Percentiles rank a stretch among this genome's conserved stretches.
phyloP scores from a whole-genome alignment of 257 asterid species.

The Linaria vulgaris region DNA sequence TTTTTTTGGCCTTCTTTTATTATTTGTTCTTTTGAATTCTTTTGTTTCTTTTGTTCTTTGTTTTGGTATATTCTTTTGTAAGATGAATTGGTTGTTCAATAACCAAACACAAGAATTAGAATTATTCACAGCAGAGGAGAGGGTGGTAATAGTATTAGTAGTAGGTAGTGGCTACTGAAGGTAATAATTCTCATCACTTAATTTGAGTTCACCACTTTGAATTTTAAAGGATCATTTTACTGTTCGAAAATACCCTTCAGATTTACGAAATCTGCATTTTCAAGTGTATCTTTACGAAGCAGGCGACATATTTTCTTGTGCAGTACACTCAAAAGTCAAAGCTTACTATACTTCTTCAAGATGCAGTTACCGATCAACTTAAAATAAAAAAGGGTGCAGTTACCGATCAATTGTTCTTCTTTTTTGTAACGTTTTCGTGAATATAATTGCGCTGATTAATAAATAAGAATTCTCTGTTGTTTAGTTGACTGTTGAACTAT shows the following conservation, averaged over 20 bases:
- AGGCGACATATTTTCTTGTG: too few species aligned
- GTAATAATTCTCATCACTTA: constrained; percentile 16
- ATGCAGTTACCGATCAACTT: too few species aligned
- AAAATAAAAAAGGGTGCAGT: too few species aligned
- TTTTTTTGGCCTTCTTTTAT: neutral
- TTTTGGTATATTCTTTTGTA: constrained; percentile 37
- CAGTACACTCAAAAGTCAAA: too few species aligned
- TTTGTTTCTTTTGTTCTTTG: constrained; percentile 20
- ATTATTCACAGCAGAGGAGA: constrained; percentile 19
- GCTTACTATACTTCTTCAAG: too few species aligned
- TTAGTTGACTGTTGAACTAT: too few species aligned
- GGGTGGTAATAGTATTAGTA: neutral
- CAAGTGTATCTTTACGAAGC: too few species aligned
- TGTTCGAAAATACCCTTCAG: neutral
- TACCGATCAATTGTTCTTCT: too few species aligned
- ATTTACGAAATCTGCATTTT: too few species aligned
- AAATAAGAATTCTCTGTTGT: too few species aligned
- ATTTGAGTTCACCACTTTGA: neutral
- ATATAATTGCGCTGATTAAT: too few species aligned
- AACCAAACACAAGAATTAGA: constrained; percentile 11
- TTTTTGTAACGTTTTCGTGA: too few species aligned
- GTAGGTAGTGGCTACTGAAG: neutral
- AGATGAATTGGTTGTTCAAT: constrained; percentile 26
- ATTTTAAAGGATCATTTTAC: neutral
- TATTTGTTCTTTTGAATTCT: constrained; percentile 25